Evolutionary conservation across 192 early-diverging fungal species (phyloP).

Genomic region (Dissophora ornata): DNA sequence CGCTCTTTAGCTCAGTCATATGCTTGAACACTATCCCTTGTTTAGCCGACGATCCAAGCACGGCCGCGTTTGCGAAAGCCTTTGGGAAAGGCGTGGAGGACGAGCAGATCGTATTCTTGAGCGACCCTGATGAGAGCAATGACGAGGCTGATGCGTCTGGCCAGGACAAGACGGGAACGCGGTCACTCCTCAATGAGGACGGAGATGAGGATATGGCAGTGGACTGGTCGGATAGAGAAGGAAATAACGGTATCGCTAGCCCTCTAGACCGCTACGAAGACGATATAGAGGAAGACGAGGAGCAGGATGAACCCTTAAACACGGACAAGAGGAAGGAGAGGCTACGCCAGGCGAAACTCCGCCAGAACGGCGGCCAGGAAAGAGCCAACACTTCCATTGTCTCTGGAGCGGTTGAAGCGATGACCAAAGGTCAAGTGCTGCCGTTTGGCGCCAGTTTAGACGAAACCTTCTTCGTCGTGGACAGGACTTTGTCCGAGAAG

Average conservation of each 20-base stretch:
- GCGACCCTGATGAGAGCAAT: slow-evolving; percentile 41
- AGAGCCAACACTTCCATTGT: not conserved
- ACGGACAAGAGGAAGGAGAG: slow-evolving; percentile 30
- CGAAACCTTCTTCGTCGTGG: no score
- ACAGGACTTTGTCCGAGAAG: no score
- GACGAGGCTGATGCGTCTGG: slow-evolving; percentile 3
- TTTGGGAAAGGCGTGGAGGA: slow-evolving; percentile 39
- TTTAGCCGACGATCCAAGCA: slow-evolving; percentile 42
- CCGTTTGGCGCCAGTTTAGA: slow-evolving; percentile 3
- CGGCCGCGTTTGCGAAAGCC: slow-evolving; percentile 44
- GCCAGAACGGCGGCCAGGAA: not conserved
- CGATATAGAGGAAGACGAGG: slow-evolving; percentile 11
- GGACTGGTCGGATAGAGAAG: not conserved
- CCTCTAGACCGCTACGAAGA: not conserved
- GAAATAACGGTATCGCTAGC: not conserved
- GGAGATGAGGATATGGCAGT: slow-evolving; percentile 8
- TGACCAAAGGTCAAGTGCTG: slow-evolving; percentile 17
- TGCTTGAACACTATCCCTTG: no score
- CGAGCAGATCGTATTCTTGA: slow-evolving; percentile 43
- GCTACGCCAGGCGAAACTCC: slow-evolving; percentile 7
- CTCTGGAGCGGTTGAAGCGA: not conserved
- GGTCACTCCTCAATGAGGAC: not conserved
- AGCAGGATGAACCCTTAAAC: slow-evolving; percentile 26
- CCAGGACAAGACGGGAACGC: not conserved
- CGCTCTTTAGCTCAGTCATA: no score